Base-by-base conservation (phyloP, 352 stramenopile species). In the Globisporangium abappressorium region DNA sequence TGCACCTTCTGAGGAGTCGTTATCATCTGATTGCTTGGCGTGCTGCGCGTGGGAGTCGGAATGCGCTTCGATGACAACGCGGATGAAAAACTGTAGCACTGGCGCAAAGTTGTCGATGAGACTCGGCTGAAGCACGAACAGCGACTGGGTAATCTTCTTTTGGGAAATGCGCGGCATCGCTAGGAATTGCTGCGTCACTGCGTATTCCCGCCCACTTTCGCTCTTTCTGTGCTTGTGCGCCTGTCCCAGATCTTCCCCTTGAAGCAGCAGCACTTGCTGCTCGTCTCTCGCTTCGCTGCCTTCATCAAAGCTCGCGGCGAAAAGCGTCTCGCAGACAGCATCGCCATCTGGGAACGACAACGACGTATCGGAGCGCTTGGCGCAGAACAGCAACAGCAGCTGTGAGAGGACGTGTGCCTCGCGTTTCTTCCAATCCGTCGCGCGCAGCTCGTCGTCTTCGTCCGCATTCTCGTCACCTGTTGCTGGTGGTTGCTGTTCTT, bases 41-140 rank as follows among this genome's bases (percentile, higher is more conserved):
- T 47, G 43, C 46, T 43, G 38, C 24, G 28, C 30, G 55, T 87
- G 79, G 1, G 74, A 80, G 6, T 46, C 30, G 2, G 64, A 64
- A 57, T 92, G 84, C 34, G 76, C 78, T 43, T 76, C 81, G 59
- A 93, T 79, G 30, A 90, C 66, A 5, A 89, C 71, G 60, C 85
- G 81, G 57, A 89, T 66, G 43, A 91, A 81, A 63, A 93, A 89
- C 72, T 90, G 78, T 28, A 93, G 67, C 20, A 93, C 73, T 30
- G 53, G 64, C 9, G 80, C 66, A 59, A 91, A 91, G 47, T 78
- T 62, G 20, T 69, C 58, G 12, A 90, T 57, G 20, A 83, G 63
- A 66, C 78, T 75, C 49, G 77, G 43, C 22, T 76, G 79, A 7
- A 80, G 65, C 30, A 78, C 76, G 46, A 86, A 84, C 9, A 86